Evolutionary conservation across 2,329 filamentous ascomycete genomes (phyloP), one percentile per base, ranked within the genome.

Genomic region (Colletotrichum neosansevieriae): DNA sequence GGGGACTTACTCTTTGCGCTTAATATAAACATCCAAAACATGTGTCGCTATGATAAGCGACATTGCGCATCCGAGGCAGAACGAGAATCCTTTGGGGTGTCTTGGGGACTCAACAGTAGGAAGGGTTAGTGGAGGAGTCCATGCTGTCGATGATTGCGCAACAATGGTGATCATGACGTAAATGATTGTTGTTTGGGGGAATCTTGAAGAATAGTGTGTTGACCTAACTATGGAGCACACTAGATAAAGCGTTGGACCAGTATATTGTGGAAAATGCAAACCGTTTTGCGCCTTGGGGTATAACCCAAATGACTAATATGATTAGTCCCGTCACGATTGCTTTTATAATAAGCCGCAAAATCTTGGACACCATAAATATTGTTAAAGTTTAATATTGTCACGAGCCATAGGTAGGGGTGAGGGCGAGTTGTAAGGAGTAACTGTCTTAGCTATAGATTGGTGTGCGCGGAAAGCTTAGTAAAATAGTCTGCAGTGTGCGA

Each of bases 221-320:
- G 29, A 67, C 67, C 67, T 63, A 69, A 70, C 62, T 63, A 24
- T 69, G 63, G 3, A 67, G 10, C 17, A 69, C 63, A 29, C 67
- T 67, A 13, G 62, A 66, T 10, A 67, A 58, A 4, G 56, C 67
- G 56, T 62, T 67, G 44, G 67, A 51, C 62, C 62, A 67, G 9
- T 67, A 66, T 63, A 67, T 69, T 0, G 82, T 86, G 24, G 75
- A 73, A 80, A 88, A 73, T 0, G 84, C 85, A 61, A 86, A 86
- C 84, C 85, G 88, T 13, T 82, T 78, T 0, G 85, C 85, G 0
- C 80, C 72, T 63, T 89, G 85, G 0, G 86, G 85, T 0, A 89
- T 85, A 12, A 85, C 75, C 87, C 86, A 89, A 11, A 87, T 75
- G 1, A 83, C 79, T 7, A 88, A 78, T 38, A 88, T 86, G 6